Conservation (phyloP, 2,329 filamentous ascomycete genomes). For the Parastagonospora avenae region DNA sequence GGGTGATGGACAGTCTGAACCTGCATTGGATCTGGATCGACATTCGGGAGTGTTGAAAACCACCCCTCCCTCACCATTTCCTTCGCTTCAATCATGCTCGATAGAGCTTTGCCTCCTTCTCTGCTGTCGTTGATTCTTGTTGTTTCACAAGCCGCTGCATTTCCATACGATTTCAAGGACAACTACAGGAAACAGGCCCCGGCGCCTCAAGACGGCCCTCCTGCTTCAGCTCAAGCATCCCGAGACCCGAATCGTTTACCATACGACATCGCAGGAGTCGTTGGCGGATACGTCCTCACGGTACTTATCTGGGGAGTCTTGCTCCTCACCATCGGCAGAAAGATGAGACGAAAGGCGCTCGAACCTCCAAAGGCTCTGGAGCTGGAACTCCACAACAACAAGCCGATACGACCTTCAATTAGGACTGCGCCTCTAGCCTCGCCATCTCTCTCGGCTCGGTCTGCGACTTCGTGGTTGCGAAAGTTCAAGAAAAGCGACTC, state of each 20-base stretch:
- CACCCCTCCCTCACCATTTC: slow-evolving; percentile 8
- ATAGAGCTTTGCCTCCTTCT: slow-evolving; percentile 28
- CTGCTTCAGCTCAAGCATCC: slow-evolving; percentile 34
- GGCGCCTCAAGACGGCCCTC: slow-evolving; percentile 35
- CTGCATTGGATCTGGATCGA: slow-evolving; percentile 18
- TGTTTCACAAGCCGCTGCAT: slow-evolving; percentile 28
- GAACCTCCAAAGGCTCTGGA: slow-evolving; percentile 58
- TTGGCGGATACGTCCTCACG: slow-evolving; percentile 80
- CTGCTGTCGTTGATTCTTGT: slow-evolving; percentile 34
- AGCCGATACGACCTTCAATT: slow-evolving; percentile 26
- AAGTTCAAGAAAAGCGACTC: slow-evolving; percentile 41
- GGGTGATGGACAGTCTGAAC: slow-evolving; percentile 18
- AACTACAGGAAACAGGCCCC: slow-evolving; percentile 35
- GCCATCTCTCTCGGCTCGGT: slow-evolving; percentile 35
- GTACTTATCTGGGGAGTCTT: slow-evolving; percentile 73
- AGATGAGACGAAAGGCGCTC: slow-evolving; percentile 53
- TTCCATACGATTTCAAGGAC: slow-evolving; percentile 30
- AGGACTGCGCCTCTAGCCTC: slow-evolving; percentile 30
- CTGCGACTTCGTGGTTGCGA: slow-evolving; percentile 40
- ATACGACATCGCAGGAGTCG: slow-evolving; percentile 80
- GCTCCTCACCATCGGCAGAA: slow-evolving; percentile 54
- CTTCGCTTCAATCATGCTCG: slow-evolving; percentile 32
- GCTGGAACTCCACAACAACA: slow-evolving; percentile 64
- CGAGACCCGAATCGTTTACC: slow-evolving; percentile 65
- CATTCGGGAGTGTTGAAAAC: slow-evolving; percentile 11